Conservation (phyloP, 371 early-diverging fungal species). For the Mucor ambiguus region DNA sequence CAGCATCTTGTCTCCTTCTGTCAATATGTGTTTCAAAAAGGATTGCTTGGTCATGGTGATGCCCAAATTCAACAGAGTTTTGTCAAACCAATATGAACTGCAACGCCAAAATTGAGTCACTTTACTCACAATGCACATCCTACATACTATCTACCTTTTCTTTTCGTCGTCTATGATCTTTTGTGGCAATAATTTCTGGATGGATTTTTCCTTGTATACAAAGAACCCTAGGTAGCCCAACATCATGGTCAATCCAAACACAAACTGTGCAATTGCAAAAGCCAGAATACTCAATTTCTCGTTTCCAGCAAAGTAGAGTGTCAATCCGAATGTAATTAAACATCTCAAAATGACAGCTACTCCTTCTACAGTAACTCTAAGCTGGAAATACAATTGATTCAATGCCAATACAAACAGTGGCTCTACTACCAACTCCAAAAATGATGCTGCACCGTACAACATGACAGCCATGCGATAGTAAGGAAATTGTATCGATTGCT, state of each 20-base stretch:
- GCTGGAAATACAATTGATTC: slow-evolving; percentile 69
- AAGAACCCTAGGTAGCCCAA: slow-evolving; percentile 61
- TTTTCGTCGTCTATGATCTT: slow-evolving; percentile 31
- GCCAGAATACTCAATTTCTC: slow-evolving; percentile 54
- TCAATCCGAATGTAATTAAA: slow-evolving; percentile 64
- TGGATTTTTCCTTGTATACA: slow-evolving; percentile 41
- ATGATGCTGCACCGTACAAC: slow-evolving; percentile 73
- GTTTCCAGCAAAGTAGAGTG: slow-evolving; percentile 50
- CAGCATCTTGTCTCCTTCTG: slow-evolving; percentile 94
- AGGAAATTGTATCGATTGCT: slow-evolving; percentile 34
- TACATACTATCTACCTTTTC: slow-evolving; percentile 10
- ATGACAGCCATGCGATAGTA: slow-evolving; percentile 53
- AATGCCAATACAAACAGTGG: slow-evolving; percentile 82
- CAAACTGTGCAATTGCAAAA: slow-evolving; percentile 79
- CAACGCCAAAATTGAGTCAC: background rate
- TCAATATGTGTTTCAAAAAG: slow-evolving; percentile 87
- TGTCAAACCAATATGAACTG: slow-evolving; percentile 64
- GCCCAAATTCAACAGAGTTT: slow-evolving; percentile 60
- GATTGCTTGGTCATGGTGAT: slow-evolving; percentile 85
- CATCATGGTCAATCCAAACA: slow-evolving; percentile 59
- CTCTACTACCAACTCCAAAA: slow-evolving; percentile 79
- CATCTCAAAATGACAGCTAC: slow-evolving; percentile 77
- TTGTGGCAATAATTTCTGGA: slow-evolving; percentile 41
- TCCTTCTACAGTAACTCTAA: slow-evolving; percentile 85
- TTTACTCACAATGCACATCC: slow-evolving; percentile 20